These are phyloP conservation scores for Heliocybe sulcata DNA, from an alignment of 1,284 basidiomycete genomes.

Conservation along the genomic window DNA sequence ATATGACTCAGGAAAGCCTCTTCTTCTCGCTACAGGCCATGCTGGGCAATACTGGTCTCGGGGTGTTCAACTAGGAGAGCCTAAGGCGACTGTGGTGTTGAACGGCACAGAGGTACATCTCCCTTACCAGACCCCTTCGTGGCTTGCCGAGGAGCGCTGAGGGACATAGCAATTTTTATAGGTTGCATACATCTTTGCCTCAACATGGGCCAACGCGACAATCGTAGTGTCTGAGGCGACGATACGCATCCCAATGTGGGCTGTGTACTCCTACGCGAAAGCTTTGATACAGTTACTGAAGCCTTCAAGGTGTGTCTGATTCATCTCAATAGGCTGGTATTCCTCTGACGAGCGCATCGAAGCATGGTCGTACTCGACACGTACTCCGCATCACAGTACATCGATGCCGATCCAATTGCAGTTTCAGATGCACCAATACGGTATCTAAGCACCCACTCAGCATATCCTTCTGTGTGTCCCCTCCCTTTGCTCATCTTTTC, in stretches of 20 bases:
- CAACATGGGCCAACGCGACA: slow-evolving; percentile 36
- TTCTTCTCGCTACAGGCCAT: slow-evolving; percentile 40
- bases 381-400: slow-evolving; percentile 45
- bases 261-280: slow-evolving; percentile 42
- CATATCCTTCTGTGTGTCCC: slow-evolving; percentile 17
- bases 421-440: slow-evolving; percentile 42
- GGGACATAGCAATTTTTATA: too few relatives aligned
- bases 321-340: slow-evolving; percentile 2
- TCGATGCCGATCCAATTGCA: slow-evolving; percentile 28
- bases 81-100: slow-evolving; percentile 36
- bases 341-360: slow-evolving; percentile 3
- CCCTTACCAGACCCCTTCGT: background rate
- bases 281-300: slow-evolving; percentile 34
- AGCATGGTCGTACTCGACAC: slow-evolving; percentile 47
- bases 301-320: slow-evolving; percentile 34
- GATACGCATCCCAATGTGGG: slow-evolving; percentile 39
- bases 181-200: slow-evolving; percentile 46
- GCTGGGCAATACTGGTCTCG: slow-evolving; percentile 43
- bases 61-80: slow-evolving; percentile 43
- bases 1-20: slow-evolving; percentile 18
- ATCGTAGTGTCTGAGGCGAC: slow-evolving; percentile 49
- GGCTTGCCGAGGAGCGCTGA: too few relatives aligned
- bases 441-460: slow-evolving; percentile 36
- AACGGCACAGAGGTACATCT: slow-evolving; percentile 37
- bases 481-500: too few relatives aligned